Conservation (phyloP, 208 protist genomes). For the Phytomonas francai region DNA sequence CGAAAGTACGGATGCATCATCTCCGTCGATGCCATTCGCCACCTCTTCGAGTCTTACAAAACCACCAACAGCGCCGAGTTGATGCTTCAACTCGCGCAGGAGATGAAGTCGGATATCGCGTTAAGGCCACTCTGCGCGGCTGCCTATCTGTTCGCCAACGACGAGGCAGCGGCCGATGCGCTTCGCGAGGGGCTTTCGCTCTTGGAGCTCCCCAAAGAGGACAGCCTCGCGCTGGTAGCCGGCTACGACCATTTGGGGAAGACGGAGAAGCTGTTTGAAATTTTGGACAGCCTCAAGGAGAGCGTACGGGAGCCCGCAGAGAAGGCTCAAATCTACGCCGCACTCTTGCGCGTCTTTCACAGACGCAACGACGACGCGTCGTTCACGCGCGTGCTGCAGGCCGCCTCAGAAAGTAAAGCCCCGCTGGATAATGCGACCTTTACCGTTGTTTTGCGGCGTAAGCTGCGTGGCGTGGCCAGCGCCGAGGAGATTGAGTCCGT, state of each 20-base stretch:
- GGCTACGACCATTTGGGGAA: conserved; percentile 74
- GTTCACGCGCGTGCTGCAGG: conserved; percentile 56
- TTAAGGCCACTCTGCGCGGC: conserved; percentile 77
- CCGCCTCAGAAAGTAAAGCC: conserved; percentile 34
- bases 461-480: conserved; percentile 59
- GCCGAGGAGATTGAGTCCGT: conserved; percentile 63
- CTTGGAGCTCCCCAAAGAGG: conserved; percentile 39
- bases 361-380: conserved; percentile 40
- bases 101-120: conserved; percentile 66
- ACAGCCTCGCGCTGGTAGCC: conserved; percentile 68
- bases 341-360: conserved; percentile 58
- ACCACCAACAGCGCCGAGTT: conserved; percentile 71
- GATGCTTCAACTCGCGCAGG: conserved; percentile 79
- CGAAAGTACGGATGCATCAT: conserved; percentile 85
- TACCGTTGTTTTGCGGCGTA: conserved; percentile 56
- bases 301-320: conserved; percentile 18
- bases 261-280: conserved; percentile 43
- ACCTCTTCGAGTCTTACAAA: conserved; percentile 85
- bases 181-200: conserved; percentile 43
- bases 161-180: conserved; percentile 49
- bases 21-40: conserved; percentile 61
- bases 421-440: conserved; percentile 33
- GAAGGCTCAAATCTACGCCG: conserved; percentile 27
- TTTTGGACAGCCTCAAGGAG: conserved; percentile 25
- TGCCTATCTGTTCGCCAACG: conserved; percentile 74